Evolutionary conservation across 2,329 filamentous ascomycete species (phyloP), one percentile per base, ranked within the genome.

Genomic region (Xylariaceae sp.): DNA sequence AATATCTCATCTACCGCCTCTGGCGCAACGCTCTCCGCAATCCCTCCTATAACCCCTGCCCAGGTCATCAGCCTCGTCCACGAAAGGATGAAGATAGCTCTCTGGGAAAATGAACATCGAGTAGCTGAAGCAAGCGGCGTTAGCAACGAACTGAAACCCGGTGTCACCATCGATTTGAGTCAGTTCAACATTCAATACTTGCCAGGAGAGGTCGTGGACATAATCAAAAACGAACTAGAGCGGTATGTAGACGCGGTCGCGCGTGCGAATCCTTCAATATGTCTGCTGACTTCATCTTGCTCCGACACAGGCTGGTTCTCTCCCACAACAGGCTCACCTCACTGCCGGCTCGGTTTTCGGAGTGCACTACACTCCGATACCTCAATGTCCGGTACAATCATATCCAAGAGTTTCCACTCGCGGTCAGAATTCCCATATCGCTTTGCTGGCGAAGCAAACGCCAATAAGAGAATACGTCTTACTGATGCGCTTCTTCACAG

Each of bases 301-400:
- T 40, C 42, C 49, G 47, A 36, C 29, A 40, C 66, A 91, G 88
- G 63, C 80, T 92, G 49, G 88, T 88, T 47, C 76, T 92, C 60
- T 90, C 88, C n/a, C 88, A 92, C 72, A 92, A 92, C 69, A 84
- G 83, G 61, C 76, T 91, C 54, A 78, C 82, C 30, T 77, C 80
- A n/a, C 81, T 92, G 44, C 88, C 88, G 5, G 67, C 75, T 21
- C 80, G 87, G 50, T 88, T 92, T 63, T 79, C 85, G 34, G 87
- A 91, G 72, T 92, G 88, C 72, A 85, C 83, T 40, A 87, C 86
- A 47, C 73, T 92, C 56, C 85, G 88, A 57, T 92, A 92, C 68
- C 80, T 92, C 56, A 92, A 92, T 63, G 84, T 91, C 58, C 79
- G 88, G 67, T 87, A 87, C 71, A 92, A 92, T 67, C 76, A 82